Evolutionary conservation across 352 stramenopile genomes (phyloP).

Genomic region (Hyaloperonospora brassicae): DNA sequence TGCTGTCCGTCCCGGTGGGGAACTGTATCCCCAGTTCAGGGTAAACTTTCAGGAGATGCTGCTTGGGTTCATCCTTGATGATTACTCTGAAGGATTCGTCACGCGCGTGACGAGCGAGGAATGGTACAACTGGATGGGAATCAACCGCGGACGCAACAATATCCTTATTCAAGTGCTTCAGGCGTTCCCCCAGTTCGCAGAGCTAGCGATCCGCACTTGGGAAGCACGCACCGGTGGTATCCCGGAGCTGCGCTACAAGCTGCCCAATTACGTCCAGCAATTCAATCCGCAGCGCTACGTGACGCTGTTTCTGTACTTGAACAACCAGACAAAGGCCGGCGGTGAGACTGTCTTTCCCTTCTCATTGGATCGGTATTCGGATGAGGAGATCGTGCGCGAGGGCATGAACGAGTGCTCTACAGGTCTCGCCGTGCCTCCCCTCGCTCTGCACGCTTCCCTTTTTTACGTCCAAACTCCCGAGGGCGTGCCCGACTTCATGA

Average conservation of each 20-base stretch:
- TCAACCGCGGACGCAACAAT: constrained; percentile 53
- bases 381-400: constrained; percentile 57
- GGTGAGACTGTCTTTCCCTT: constrained; percentile 97
- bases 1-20: constrained; percentile 33
- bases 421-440: constrained; percentile 63
- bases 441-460: constrained; percentile 62
- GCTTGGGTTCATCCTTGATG: constrained; percentile 53
- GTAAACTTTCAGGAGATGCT: constrained; percentile 57
- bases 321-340: constrained; percentile 89
- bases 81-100: constrained; percentile 49
- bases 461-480: constrained; percentile 83
- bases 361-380: constrained; percentile 62
- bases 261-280: constrained; percentile 62
- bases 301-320: constrained; percentile 96
- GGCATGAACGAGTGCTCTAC: constrained; percentile 79
- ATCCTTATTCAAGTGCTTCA: constrained; percentile 61
- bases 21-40: constrained; percentile 61
- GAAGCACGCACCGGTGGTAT: constrained; percentile 35
- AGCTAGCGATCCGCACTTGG: constrained; percentile 65
- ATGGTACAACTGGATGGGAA: constrained; percentile 68
- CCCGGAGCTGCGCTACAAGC: constrained; percentile 42
- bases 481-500: constrained; percentile 67
- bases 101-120: constrained; percentile 50
- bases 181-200: constrained; percentile 45
- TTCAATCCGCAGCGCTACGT: constrained; percentile 91